These are phyloP conservation scores for Rubus idaeus DNA, from an alignment of 306 rosid genomes.

Conservation along the genomic window DNA sequence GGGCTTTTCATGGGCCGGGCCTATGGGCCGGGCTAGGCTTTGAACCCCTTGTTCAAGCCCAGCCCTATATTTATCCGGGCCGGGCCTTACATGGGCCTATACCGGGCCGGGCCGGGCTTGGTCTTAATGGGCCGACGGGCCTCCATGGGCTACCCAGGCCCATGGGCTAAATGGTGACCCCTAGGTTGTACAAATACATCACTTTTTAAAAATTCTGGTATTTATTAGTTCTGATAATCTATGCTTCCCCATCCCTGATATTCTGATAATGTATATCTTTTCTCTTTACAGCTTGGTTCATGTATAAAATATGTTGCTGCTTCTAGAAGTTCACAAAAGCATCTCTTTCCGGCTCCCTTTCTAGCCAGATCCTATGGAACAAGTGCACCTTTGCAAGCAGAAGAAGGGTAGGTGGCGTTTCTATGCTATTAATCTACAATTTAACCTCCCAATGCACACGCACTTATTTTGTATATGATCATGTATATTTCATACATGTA, in stretches of 20 bases:
- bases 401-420: constrained; percentile 55
- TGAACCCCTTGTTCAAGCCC: too few species aligned
- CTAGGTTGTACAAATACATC: neutral
- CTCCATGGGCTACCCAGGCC: too few species aligned
- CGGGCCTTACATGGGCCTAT: too few species aligned
- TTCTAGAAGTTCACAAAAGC: constrained; percentile 43
- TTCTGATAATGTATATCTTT: constrained; percentile 15
- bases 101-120: too few species aligned
- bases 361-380: constrained; percentile 50
- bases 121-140: too few species aligned
- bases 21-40: too few species aligned
- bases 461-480: neutral
- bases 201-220: neutral
- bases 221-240: neutral
- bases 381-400: constrained; percentile 51
- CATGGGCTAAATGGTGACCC: too few species aligned
- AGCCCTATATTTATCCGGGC: too few species aligned
- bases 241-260: constrained; percentile 14
- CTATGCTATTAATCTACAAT: neutral
- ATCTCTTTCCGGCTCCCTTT: constrained; percentile 37
- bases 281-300: constrained; percentile 50
- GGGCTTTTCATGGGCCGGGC: too few species aligned
- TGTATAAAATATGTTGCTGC: constrained; percentile 46
- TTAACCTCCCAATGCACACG: neutral
- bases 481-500: neutral